Percentiles rank a stretch among this genome's conserved stretches.
Evolutionary conservation across 768 basidiomycete species (phyloP).

Genomic region (Podaxis sp.): DNA sequence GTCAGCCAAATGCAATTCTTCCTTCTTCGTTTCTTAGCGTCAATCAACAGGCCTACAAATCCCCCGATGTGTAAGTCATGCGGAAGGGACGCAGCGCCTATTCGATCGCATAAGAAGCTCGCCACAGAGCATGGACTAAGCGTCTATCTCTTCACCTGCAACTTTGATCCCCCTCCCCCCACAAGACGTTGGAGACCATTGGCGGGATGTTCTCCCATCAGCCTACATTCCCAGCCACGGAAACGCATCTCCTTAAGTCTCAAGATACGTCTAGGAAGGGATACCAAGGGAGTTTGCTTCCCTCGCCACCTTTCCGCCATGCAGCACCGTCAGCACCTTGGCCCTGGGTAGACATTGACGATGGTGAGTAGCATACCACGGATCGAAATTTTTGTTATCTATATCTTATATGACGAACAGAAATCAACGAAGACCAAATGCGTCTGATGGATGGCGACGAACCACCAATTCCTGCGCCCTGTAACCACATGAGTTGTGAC

Average conservation of each 20-base stretch:
- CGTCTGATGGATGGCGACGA: slow-evolving; percentile 22
- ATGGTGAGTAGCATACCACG: slow-evolving; percentile 21
- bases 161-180: neutral
- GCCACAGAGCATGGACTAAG: neutral
- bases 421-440: slow-evolving; percentile 29
- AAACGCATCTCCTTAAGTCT: neutral
- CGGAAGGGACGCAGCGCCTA: neutral
- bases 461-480: slow-evolving; percentile 28
- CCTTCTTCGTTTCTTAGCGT: neutral
- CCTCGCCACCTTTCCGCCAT: slow-evolving; percentile 37
- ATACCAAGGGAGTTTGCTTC: slow-evolving; percentile 17
- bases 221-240: neutral
- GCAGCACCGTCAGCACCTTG: slow-evolving; percentile 41
- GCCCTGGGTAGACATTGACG: slow-evolving; percentile 43
- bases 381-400: neutral
- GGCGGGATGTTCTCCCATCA: neutral
- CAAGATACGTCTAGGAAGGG: neutral
- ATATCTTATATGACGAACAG: slow-evolving; percentile 4
- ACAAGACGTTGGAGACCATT: neutral
- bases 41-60: neutral
- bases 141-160: neutral
- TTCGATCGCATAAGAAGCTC: neutral
- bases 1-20: neutral
- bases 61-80: neutral
- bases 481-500: slow-evolving; percentile 27